Percentiles rank a stretch among this genome's conserved stretches.
Evolutionary conservation across 345 rosid genomes (phyloP).

Genomic region (Raphanus raphanistrum): DNA sequence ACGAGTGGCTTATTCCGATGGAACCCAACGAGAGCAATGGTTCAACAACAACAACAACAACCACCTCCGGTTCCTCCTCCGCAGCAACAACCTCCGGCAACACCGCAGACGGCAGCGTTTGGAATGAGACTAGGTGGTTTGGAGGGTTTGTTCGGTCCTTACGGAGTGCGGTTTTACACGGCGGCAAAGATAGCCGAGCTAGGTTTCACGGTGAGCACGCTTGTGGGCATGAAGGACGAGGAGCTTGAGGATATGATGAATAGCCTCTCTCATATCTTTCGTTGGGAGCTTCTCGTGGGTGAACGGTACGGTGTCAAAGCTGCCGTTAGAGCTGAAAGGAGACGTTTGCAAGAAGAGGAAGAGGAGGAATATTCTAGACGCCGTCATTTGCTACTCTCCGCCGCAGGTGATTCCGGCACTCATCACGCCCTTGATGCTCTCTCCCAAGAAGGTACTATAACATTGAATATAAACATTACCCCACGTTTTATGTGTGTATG

Average conservation of each 20-base stretch:
- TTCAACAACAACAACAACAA: constrained; percentile 21
- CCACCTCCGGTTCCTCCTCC: constrained; percentile 42
- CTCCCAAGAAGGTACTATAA: constrained; percentile 77
- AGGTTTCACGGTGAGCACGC: constrained; percentile 91
- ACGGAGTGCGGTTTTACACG: constrained; percentile 82
- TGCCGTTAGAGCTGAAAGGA: constrained; percentile 86
- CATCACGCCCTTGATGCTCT: constrained; percentile 68
- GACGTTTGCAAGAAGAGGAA: constrained; percentile 50
- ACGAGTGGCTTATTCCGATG: constrained; percentile 73
- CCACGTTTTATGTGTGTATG: not conserved
- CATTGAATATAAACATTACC: not conserved
- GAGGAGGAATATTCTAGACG: constrained; percentile 66
- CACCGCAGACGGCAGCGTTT: constrained; percentile 40
- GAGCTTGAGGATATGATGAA: constrained; percentile 99
- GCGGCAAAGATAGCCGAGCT: constrained; percentile 90
- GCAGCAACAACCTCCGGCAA: constrained; percentile 19
- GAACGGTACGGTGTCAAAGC: constrained; percentile 93
- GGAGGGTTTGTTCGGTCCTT: constrained; percentile 77
- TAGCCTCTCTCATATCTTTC: constrained; percentile 78
- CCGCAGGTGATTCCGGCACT: constrained; percentile 47
- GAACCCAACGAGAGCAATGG: constrained; percentile 56
- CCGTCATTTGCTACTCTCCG: constrained; percentile 37
- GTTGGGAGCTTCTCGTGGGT: constrained; percentile 94
- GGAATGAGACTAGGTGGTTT: constrained; percentile 59
- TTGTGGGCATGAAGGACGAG: constrained; percentile 85